Percentiles rank a stretch among this genome's conserved stretches.
These are phyloP conservation scores for Helminthosporium solani DNA, from an alignment of 2,329 filamentous ascomycete species.

Conservation along the genomic window DNA sequence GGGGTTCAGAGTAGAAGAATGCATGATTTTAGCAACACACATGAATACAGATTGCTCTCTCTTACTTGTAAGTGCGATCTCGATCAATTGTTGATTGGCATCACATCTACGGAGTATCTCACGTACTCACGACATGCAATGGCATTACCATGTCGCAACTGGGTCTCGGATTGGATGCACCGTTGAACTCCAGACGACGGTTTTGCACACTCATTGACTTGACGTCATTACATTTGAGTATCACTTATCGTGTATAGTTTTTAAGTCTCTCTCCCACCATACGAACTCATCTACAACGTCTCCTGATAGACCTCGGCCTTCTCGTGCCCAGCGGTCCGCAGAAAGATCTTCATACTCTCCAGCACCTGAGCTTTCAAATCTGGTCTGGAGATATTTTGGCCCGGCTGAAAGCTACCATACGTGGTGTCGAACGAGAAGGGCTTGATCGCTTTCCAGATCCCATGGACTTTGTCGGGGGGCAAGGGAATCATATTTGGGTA, in stretches of 20 bases:
- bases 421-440: slow-evolving; percentile 64
- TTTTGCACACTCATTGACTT: too few relatives aligned
- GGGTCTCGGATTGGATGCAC: too few relatives aligned
- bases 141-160: too few relatives aligned
- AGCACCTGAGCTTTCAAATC: slow-evolving; percentile 65
- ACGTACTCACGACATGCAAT: too few relatives aligned
- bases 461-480: slow-evolving; percentile 59
- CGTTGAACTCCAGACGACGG: too few relatives aligned
- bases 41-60: background rate
- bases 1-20: background rate
- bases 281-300: slow-evolving; percentile 12
- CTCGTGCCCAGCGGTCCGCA: slow-evolving; percentile 53
- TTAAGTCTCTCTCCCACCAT: too few relatives aligned
- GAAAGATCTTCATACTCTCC: slow-evolving; percentile 76
- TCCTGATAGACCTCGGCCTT: slow-evolving; percentile 44
- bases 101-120: too few relatives aligned
- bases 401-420: slow-evolving; percentile 67
- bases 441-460: slow-evolving; percentile 70
- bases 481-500: slow-evolving; percentile 62
- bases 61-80: background rate
- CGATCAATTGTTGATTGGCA: background rate
- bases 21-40: background rate
- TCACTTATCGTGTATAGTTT: too few relatives aligned
- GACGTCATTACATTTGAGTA: too few relatives aligned
- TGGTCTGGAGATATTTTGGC: slow-evolving; percentile 58